phyloP scores from a whole-genome alignment of 192 early-diverging fungal species.

The Backusella liffmaniae region DNA sequence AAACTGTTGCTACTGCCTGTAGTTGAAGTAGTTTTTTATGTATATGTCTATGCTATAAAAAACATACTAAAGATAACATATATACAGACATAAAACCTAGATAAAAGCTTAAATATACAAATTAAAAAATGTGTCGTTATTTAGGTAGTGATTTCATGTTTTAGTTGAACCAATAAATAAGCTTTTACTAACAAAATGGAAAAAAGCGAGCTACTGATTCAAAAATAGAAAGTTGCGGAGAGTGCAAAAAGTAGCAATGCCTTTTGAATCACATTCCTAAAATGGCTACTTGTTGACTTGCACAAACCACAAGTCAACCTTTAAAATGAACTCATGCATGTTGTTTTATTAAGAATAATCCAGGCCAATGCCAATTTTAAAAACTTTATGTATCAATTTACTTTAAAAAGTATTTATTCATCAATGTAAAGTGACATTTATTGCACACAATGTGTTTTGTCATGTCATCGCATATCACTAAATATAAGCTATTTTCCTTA shows the following conservation, averaged over 20 bases:
- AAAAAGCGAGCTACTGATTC: background rate
- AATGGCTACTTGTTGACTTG: background rate
- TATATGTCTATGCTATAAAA: background rate
- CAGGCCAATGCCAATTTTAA: too few relatives aligned
- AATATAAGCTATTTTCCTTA: too few relatives aligned
- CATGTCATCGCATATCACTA: too few relatives aligned
- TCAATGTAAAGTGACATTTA: too few relatives aligned
- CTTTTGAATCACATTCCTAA: background rate
- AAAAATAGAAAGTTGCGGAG: background rate
- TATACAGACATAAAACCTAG: background rate
- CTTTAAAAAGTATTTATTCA: too few relatives aligned
- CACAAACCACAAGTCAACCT: too few relatives aligned
- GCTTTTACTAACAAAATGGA: background rate
- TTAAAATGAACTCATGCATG: too few relatives aligned
- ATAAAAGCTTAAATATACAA: background rate
- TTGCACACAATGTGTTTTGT: too few relatives aligned
- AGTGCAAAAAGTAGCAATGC: background rate
- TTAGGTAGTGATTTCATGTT: background rate
- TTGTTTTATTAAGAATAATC: too few relatives aligned
- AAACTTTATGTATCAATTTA: too few relatives aligned
- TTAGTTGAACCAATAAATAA: background rate
- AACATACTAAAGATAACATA: background rate
- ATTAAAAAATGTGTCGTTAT: background rate
- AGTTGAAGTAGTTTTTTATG: background rate
- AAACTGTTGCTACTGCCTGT: background rate